Conservation (phyloP, 2,329 filamentous ascomycete genomes). For the Trichoderma citrinoviride region DNA sequence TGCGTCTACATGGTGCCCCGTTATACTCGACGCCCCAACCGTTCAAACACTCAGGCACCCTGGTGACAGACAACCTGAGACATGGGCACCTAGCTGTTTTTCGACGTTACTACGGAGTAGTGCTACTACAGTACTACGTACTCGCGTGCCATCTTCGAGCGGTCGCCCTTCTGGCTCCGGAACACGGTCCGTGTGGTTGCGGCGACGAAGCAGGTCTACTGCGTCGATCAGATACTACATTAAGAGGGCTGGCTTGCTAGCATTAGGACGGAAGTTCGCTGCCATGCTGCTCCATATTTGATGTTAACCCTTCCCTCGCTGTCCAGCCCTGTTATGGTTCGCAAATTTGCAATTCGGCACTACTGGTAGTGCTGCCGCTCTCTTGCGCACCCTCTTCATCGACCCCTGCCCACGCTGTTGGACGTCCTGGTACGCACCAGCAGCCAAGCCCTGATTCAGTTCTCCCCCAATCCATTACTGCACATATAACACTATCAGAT, state of each 20-base stretch:
- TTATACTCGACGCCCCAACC: neutral
- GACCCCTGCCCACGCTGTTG: conserved; percentile 10
- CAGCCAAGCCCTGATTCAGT: conserved; percentile 17
- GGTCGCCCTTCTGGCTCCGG: conserved; percentile 15
- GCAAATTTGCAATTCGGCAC: conserved; percentile 8
- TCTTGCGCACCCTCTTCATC: conserved; percentile 5
- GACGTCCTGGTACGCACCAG: neutral
- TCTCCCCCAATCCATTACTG: neutral
- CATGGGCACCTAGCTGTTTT: conserved; percentile 1
- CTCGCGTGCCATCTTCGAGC: neutral
- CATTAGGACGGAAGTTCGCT: neutral
- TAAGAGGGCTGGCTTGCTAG: neutral
- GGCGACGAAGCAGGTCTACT: conserved; percentile 10
- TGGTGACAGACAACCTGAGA: conserved; percentile 15
- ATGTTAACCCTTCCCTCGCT: neutral
- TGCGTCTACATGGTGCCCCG: neutral
- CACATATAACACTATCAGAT: conserved; percentile 6
- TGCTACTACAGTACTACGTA: too few species aligned
- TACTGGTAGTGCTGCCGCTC: conserved; percentile 8
- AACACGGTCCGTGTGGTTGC: conserved; percentile 10
- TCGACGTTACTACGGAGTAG: neutral
- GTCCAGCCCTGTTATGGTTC: neutral
- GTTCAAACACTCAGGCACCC: neutral
- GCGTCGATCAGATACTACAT: conserved; percentile 18
- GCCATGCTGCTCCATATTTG: neutral